Base-by-base conservation (phyloP, 805 yeast species). In the Kuraishia borneana region DNA sequence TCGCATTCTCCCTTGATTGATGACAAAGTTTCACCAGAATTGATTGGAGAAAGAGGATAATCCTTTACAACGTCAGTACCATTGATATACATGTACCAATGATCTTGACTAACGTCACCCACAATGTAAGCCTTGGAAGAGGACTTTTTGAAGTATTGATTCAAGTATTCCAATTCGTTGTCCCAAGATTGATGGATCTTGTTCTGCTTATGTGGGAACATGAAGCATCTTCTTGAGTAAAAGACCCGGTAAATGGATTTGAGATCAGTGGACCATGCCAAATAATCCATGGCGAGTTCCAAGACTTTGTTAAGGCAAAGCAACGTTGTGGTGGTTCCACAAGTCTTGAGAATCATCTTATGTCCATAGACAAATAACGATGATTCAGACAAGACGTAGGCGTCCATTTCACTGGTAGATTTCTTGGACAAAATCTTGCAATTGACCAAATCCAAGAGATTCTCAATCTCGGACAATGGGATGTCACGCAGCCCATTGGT, bases 301-400 rank as follows among this genome's bases (percentile, higher is more conserved):
- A 83, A 71, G 33, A 89, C 57, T 33, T 71, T 67, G 19, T 73
- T 74, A 19, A 89, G 56, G 43, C 96, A 89, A 18, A 75, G 70
- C 37, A 89, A 65, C 1, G 95, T 80, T 1, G 95, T 85, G 1
- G 97, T 89, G 3, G 96, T 88, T 6, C 98, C 98, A 54, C 98
- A 89, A 4, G 98, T 89, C 56, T 89, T 89, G 50, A 89, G 66
- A 33, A 89, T 76, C 41, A 92, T 47, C 54, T 83, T 85, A 58
- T 87, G 88, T 14, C 83, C 76, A 52, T 78, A 89, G 19, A 92
- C 94, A 58, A 89, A 88, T 49, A 92, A 60, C 13, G 95, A 83
- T 31, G 94, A 81, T 58, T 89, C 98, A 37, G 89, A 77, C 40
- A 89, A 68, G 39, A 89, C 67, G 48, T 83, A 89, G 3, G 96